Conservation (phyloP, 2,329 filamentous ascomycete genomes). For the Lachnellula subtilissima region DNA sequence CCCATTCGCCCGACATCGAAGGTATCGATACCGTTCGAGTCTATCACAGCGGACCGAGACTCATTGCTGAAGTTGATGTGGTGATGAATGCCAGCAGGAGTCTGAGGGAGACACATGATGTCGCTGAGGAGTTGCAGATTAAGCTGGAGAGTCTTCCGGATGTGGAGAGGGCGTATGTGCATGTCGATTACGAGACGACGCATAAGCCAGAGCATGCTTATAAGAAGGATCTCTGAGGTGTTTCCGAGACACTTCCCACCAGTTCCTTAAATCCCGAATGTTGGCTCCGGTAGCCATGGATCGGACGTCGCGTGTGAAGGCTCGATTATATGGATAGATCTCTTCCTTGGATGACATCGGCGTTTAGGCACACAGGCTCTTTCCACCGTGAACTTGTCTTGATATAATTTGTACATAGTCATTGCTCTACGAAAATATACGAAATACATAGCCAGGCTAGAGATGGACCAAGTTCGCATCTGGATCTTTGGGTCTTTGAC, state of each 20-base stretch:
- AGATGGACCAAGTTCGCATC: too few relatives aligned
- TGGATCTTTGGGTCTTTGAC: too few relatives aligned
- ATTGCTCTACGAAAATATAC: neutral
- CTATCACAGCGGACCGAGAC: slow-evolving; percentile 81
- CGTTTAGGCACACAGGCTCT: neutral
- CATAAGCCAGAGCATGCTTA: slow-evolving; percentile 80
- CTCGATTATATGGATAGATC: neutral
- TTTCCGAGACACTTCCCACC: neutral
- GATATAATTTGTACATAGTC: neutral
- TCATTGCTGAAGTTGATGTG: slow-evolving; percentile 94
- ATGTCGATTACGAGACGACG: slow-evolving; percentile 94
- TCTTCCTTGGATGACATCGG: neutral
- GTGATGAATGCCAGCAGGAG: slow-evolving; percentile 78
- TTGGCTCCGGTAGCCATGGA: neutral
- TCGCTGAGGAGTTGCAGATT: slow-evolving; percentile 88
- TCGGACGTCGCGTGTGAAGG: neutral
- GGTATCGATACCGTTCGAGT: slow-evolving; percentile 94
- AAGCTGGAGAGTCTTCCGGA: slow-evolving; percentile 91
- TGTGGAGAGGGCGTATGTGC: slow-evolving; percentile 90
- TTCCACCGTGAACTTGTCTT: neutral
- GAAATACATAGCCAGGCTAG: too few relatives aligned
- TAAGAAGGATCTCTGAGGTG: slow-evolving; percentile 53
- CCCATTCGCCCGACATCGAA: slow-evolving; percentile 73
- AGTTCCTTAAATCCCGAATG: neutral
- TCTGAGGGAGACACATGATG: slow-evolving; percentile 78